Conservation (phyloP, 768 basidiomycete genomes). For the Suillus occidentalis region DNA sequence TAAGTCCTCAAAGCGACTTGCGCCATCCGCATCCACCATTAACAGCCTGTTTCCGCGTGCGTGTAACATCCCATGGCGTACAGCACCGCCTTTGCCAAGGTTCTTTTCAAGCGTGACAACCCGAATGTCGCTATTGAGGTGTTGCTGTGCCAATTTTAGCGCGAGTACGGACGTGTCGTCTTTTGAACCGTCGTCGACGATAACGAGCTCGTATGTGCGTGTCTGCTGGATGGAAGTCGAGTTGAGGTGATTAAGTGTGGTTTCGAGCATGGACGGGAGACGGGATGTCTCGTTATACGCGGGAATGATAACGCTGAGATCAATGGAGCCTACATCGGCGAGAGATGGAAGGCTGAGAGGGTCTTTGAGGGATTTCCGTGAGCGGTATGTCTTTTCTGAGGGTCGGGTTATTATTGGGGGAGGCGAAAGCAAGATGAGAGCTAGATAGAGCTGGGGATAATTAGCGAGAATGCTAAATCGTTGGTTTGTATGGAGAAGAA, state of each 20-base stretch:
- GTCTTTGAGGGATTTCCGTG: conserved; percentile 50
- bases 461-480: conserved; percentile 10
- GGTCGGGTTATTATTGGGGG: conserved; percentile 57
- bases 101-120: conserved; percentile 80
- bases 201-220: conserved; percentile 76
- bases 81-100: conserved; percentile 90
- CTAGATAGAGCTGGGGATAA: conserved; percentile 58
- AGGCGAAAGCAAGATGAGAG: conserved; percentile 76
- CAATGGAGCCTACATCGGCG: conserved; percentile 56
- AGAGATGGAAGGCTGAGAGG: conserved; percentile 57
- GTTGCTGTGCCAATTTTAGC: conserved; percentile 58
- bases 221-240: conserved; percentile 33
- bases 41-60: conserved; percentile 74
- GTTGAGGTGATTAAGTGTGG: conserved; percentile 66
- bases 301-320: conserved; percentile 82
- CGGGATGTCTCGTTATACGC: conserved; percentile 90
- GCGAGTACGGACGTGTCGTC: conserved; percentile 73
- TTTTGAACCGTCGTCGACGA: conserved; percentile 87
- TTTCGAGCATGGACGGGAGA: conserved; percentile 79
- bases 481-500: conserved; percentile 9
- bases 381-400: conserved; percentile 72
- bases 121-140: conserved; percentile 62
- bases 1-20: conserved; percentile 83
- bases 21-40: conserved; percentile 95
- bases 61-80: conserved; percentile 87